A percentile compares a stretch with the other conserved stretches of the same genome.
These are phyloP conservation scores for Fusarium devonianum DNA, from an alignment of 2,329 filamentous ascomycete species.

Conservation along the genomic window DNA sequence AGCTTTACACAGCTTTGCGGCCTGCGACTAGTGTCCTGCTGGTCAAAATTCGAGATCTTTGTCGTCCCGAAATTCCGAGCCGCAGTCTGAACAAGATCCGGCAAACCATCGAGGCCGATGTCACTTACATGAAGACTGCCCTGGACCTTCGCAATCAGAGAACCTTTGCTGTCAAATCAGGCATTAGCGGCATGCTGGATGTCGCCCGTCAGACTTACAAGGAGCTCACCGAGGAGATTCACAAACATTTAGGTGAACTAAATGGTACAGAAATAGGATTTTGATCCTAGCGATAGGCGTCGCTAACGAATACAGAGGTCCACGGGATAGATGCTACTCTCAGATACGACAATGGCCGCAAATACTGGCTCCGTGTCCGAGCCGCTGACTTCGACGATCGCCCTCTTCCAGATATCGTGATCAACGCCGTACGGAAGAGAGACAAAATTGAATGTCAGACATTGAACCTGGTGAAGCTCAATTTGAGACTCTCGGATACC, in stretches of 20 bases:
- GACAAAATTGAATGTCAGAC: conserved; percentile 89
- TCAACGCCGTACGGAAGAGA: conserved; percentile 78
- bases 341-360: conserved; percentile 77
- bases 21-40: conserved; percentile 71
- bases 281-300: fast-evolving
- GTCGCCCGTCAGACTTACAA: conserved; percentile 90
- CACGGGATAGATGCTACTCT: conserved; percentile 69
- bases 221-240: conserved; percentile 81
- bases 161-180: conserved; percentile 87
- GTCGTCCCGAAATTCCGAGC: conserved; percentile 66
- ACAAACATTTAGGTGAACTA: conserved; percentile 72
- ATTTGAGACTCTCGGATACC: conserved; percentile 77
- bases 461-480: conserved; percentile 81
- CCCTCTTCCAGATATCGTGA: conserved; percentile 71
- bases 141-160: conserved; percentile 89
- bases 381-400: conserved; percentile 67
- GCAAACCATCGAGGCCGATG: conserved; percentile 79
- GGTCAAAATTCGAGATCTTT: conserved; percentile 72
- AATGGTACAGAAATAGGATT: conserved; percentile 57
- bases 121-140: conserved; percentile 77
- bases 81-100: conserved; percentile 71
- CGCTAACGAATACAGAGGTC: conserved; percentile 51
- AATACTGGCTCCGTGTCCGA: conserved; percentile 78
- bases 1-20: conserved; percentile 72
- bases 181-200: conserved; percentile 85